Evolutionary conservation across 352 stramenopile species (phyloP).

Genomic region (Phytophthora rubi): DNA sequence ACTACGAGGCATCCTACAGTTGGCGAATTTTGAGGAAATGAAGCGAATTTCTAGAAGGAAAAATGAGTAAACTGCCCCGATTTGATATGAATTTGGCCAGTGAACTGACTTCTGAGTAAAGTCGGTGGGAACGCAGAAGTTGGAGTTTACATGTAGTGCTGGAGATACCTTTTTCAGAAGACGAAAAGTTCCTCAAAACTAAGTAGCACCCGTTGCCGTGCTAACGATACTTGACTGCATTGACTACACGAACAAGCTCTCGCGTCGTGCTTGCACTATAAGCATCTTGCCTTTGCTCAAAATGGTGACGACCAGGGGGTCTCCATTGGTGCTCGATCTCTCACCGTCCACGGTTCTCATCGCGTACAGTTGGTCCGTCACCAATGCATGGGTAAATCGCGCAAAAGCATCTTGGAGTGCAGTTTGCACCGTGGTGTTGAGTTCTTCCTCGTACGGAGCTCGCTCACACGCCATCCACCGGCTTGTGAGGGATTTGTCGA

Average conservation of each 20-base stretch:
- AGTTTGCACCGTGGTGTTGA: slow-evolving; percentile 9
- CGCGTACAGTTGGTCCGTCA: slow-evolving; percentile 28
- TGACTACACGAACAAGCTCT: not conserved
- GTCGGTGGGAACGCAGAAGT: too few species aligned
- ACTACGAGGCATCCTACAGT: not conserved
- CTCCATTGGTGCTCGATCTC: not conserved
- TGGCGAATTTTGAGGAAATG: not conserved
- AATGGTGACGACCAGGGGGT: slow-evolving; percentile 14
- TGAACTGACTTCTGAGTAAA: too few species aligned
- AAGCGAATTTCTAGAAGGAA: too few species aligned
- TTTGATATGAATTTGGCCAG: too few species aligned
- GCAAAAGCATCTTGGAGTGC: slow-evolving; percentile 27
- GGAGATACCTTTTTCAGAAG: too few species aligned
- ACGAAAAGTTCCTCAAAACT: too few species aligned
- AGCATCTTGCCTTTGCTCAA: not conserved
- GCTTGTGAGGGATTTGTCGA: slow-evolving; percentile 20
- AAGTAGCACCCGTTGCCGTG: too few species aligned
- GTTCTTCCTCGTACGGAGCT: slow-evolving; percentile 21
- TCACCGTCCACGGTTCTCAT: slow-evolving; percentile 15
- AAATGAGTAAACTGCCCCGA: too few species aligned
- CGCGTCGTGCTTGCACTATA: slow-evolving; percentile 2
- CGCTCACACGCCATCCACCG: slow-evolving; percentile 26
- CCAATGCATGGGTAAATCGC: slow-evolving; percentile 25
- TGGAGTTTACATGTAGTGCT: too few species aligned
- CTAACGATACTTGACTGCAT: not conserved